A percentile compares a stretch with the other conserved stretches of the same genome.
Evolutionary conservation across 352 stramenopile genomes (phyloP).

Genomic region (Peronospora tabacina): DNA sequence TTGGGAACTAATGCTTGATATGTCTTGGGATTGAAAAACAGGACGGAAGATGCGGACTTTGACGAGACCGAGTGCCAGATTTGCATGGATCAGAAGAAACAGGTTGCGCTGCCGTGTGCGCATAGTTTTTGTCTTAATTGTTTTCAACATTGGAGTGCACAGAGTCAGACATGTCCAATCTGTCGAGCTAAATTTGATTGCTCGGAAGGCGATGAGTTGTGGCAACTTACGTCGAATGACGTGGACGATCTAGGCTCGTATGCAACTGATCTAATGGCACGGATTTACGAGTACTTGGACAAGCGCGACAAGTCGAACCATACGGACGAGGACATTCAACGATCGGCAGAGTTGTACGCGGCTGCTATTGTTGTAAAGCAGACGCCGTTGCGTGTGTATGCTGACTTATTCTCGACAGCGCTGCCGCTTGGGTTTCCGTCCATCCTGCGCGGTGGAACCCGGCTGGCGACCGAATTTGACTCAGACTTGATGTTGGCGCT

Average conservation of each 20-base stretch:
- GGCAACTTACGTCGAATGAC: conserved; percentile 62
- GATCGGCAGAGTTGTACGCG: conserved; percentile 40
- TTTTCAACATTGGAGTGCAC: conserved; percentile 75
- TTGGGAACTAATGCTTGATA: not conserved
- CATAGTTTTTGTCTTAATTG: conserved; percentile 77
- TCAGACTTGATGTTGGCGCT: conserved; percentile 53
- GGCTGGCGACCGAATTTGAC: conserved; percentile 41
- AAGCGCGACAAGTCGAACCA: conserved; percentile 43
- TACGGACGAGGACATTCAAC: conserved; percentile 38
- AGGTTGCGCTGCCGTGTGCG: conserved; percentile 60
- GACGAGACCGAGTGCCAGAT: conserved; percentile 79
- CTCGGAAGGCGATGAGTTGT: conserved; percentile 68
- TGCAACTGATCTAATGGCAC: conserved; percentile 62
- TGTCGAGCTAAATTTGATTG: conserved; percentile 66
- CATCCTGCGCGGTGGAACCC: conserved; percentile 33
- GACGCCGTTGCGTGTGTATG: conserved; percentile 38
- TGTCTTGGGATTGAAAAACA: conserved; percentile 10
- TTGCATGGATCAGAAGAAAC: conserved; percentile 82
- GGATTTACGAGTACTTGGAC: conserved; percentile 77
- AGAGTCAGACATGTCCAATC: conserved; percentile 72
- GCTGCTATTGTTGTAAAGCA: conserved; percentile 40
- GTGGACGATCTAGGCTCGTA: conserved; percentile 67
- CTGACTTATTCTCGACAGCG: conserved; percentile 43
- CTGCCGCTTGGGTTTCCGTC: conserved; percentile 44
- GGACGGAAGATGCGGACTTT: conserved; percentile 36